Evolutionary conservation across 176 grass and related monocot genomes (phyloP).

Genomic region (Elymus sibiricus): DNA sequence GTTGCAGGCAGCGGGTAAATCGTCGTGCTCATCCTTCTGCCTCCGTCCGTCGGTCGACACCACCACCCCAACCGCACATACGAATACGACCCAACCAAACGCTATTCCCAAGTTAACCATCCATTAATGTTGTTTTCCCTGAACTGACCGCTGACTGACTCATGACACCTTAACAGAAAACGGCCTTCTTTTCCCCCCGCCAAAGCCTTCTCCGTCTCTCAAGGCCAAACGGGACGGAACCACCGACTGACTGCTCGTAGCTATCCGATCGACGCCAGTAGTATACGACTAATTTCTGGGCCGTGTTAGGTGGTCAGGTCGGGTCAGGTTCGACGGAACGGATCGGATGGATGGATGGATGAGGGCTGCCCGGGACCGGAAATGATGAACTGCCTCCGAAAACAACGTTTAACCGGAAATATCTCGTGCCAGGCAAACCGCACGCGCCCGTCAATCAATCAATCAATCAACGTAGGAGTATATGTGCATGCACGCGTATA

Average conservation of each 20-base stretch:
- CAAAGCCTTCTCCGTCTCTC: background rate
- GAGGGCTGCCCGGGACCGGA: slow-evolving; percentile 18
- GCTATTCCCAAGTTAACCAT: too few species aligned
- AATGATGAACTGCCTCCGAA: slow-evolving; percentile 31
- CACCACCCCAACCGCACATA: background rate
- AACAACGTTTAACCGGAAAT: slow-evolving; percentile 30
- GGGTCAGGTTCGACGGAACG: background rate
- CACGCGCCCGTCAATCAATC: background rate
- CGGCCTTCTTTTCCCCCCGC: background rate
- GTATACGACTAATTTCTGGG: background rate
- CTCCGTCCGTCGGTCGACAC: background rate
- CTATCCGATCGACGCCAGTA: background rate
- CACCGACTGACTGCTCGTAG: background rate
- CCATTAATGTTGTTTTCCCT: background rate
- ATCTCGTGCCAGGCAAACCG: background rate
- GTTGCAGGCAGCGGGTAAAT: background rate
- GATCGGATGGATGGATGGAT: background rate
- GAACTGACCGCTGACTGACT: background rate
- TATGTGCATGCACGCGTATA: background rate
- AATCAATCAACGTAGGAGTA: background rate
- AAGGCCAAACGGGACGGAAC: background rate
- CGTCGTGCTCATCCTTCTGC: background rate
- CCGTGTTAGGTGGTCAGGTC: background rate
- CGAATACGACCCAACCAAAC: background rate
- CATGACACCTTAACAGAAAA: slow-evolving; percentile 3